Base-by-base conservation (phyloP, 441 rosid genomes). In the Rhodomyrtus psidioides region DNA sequence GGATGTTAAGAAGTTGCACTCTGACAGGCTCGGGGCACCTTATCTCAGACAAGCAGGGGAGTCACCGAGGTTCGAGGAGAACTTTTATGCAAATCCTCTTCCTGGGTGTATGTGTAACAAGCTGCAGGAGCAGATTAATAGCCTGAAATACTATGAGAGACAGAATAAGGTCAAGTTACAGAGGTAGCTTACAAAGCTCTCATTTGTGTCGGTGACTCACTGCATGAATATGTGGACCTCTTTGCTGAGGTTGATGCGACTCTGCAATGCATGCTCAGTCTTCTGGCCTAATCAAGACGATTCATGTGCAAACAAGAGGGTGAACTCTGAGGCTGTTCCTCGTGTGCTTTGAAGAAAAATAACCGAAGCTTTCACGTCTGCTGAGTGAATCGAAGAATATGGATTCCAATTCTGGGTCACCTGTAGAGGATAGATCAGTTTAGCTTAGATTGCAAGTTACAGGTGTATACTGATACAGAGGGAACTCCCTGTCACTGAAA, bases 71-170 rank as follows among this genome's bases (percentile, higher is more conserved):
- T 84, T 93, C 58, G 99, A 97, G 92, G 99, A 96, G 92, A 96
- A 94, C 85, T 97, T 97, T 81, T 96, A 93, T 86, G 97, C 98
- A 27, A 97, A 97, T 86, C 99, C 99, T 65, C 88, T 93, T 84
- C 98, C 99, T 4, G 99, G 96, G 16, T 97, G 99, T 88, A 83
- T 97, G 85, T 97, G 99, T 87, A 88, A 90, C 87, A 93, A 86
- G 85, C 84, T 91, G 84, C 90, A 83, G 86, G 90, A 89, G 86
- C 84, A 62, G 59, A 60, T 65, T 34, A 81, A 26, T 15, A 83
- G 27, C 53, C 87, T 82, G 84, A 92, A 91, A 54, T 84, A 83
- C 13, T 87, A 89, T 53, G 84, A 88, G 85, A 81, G 82, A 49
- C 55, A 65, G 86, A 84, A 83, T 85, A 76, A 82, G 42, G 89